phyloP scores from a whole-genome alignment of 441 rosid genomes.

The Capsella rubella region DNA sequence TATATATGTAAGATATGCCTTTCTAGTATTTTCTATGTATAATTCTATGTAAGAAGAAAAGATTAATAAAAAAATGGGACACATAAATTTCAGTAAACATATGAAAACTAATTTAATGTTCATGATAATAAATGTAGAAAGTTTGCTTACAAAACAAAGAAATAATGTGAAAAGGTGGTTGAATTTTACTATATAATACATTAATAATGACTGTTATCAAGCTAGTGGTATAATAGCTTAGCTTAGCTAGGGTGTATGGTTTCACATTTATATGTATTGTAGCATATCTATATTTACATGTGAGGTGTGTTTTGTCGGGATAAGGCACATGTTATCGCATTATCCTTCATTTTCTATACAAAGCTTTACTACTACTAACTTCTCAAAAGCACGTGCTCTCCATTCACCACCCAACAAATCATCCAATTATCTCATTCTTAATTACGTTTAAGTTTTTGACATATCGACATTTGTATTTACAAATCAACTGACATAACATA shows the following conservation, averaged over 20 bases:
- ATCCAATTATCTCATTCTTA: constrained; percentile 34
- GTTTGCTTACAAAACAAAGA: constrained; percentile 14
- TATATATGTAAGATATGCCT: not conserved
- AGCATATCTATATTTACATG: constrained; percentile 30
- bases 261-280: constrained; percentile 23
- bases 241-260: constrained; percentile 1
- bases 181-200: not conserved
- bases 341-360: constrained; percentile 41
- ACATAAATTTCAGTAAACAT: not conserved
- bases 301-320: constrained; percentile 50
- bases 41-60: not conserved
- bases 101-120: constrained; percentile 2
- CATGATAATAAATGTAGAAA: constrained; percentile 28
- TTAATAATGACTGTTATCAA: not conserved
- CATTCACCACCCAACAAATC: constrained; percentile 45
- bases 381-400: constrained; percentile 46
- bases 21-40: not conserved
- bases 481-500: constrained; percentile 25
- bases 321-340: constrained; percentile 48
- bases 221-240: not conserved
- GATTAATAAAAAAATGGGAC: not conserved
- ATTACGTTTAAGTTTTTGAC: constrained; percentile 25
- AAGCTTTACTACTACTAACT: constrained; percentile 42
- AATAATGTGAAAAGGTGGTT: constrained; percentile 22
- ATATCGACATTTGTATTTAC: constrained; percentile 27